A percentile compares a stretch with the other conserved stretches of the same genome.
Conservation (phyloP, 176 grass and related monocot genomes). For the Raddia distichophylla region DNA sequence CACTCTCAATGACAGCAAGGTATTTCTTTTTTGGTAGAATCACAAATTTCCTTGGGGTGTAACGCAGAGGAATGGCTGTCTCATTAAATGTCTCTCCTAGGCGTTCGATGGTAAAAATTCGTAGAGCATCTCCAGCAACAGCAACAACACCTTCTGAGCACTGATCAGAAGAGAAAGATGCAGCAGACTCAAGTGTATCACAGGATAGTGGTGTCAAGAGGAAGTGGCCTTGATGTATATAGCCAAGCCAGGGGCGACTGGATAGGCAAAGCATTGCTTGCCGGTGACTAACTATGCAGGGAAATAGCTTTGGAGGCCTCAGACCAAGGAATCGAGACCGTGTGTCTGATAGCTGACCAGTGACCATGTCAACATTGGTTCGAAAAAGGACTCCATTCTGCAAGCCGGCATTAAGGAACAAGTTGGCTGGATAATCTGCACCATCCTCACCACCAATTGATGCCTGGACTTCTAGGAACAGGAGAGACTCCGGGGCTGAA, state of each 20-base stretch:
- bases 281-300: conserved; percentile 71
- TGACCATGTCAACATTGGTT: conserved; percentile 98
- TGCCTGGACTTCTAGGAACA: conserved; percentile 89
- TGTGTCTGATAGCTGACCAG: conserved; percentile 92
- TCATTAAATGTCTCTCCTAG: conserved; percentile 97
- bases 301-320: conserved; percentile 88
- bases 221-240: conserved; percentile 98
- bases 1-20: conserved; percentile 89
- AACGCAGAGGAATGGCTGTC: conserved; percentile 81
- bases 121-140: conserved; percentile 86
- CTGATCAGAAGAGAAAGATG: conserved; percentile 95
- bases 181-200: conserved; percentile 93
- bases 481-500: conserved; percentile 84
- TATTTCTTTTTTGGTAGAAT: conserved; percentile 85
- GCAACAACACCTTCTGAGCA: conserved; percentile 98
- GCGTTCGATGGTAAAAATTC: conserved; percentile 90
- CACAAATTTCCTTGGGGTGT: conserved; percentile 96
- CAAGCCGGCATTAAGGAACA: conserved; percentile 97
- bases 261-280: conserved; percentile 98
- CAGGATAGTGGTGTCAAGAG: conserved; percentile 93
- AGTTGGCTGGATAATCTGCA: conserved; percentile 91
- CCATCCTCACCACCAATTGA: conserved; percentile 90
- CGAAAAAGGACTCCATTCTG: conserved; percentile 98
- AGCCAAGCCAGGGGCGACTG: conserved; percentile 92
- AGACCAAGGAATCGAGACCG: conserved; percentile 90